Evolutionary conservation across 345 rosid genomes (phyloP).

Genomic region (Syzygium jambos): DNA sequence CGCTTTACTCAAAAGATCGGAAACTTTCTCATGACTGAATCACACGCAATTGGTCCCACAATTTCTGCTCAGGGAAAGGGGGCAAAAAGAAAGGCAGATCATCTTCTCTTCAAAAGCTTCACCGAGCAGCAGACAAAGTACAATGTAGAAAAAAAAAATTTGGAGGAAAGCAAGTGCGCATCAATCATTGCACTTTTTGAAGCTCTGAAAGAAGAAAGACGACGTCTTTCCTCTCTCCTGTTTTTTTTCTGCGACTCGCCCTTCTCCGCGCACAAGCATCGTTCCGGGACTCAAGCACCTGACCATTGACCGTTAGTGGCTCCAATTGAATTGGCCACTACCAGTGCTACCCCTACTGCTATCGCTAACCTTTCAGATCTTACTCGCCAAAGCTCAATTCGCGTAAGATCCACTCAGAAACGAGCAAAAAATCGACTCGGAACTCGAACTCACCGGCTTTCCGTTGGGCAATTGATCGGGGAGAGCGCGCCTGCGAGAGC

Average conservation of each 20-base stretch:
- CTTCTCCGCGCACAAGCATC: neutral
- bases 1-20: neutral
- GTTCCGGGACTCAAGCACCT: neutral
- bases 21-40: neutral
- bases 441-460: constrained; percentile 43
- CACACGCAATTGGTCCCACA: neutral
- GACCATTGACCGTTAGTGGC: neutral
- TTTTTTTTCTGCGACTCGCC: neutral
- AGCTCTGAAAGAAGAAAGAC: neutral
- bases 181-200: neutral
- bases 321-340: neutral
- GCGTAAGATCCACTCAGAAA: neutral
- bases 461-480: constrained; percentile 67
- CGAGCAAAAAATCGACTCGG: neutral
- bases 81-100: neutral
- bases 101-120: neutral
- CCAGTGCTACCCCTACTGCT: neutral
- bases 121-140: neutral
- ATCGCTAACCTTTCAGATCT: neutral
- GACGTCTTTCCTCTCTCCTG: neutral
- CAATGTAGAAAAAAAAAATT: neutral
- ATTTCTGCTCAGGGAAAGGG: neutral
- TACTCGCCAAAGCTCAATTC: neutral
- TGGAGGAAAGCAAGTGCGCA: neutral
- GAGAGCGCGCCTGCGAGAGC: constrained; percentile 54